Conservation (phyloP, 1,284 basidiomycete genomes). For the Microbotryomycetes sp. region DNA sequence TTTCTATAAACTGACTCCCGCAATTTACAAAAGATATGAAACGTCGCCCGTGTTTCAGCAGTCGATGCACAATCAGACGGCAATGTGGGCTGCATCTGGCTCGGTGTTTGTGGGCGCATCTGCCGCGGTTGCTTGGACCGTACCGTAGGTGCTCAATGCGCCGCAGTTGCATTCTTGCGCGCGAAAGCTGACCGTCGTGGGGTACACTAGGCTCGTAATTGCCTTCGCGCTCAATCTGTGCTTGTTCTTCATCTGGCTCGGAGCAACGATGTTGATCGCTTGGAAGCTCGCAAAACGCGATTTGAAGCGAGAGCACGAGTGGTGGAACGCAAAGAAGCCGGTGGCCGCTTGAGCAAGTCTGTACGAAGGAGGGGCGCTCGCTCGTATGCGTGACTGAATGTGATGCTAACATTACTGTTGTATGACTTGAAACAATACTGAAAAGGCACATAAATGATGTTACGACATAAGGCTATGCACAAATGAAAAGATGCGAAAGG, state of each 20-base stretch:
- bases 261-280: neutral
- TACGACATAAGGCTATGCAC: neutral
- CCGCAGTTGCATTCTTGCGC: neutral
- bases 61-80: conserved; percentile 22
- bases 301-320: neutral
- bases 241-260: conserved; percentile 27
- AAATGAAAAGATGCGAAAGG: neutral
- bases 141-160: conserved; percentile 11
- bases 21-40: conserved; percentile 23
- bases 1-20: no score
- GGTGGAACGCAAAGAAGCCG: neutral
- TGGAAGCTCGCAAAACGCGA: neutral
- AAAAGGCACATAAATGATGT: neutral
- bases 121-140: conserved; percentile 25
- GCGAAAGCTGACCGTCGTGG: neutral
- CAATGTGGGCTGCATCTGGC: conserved; percentile 19
- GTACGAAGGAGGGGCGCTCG: no score
- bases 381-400: no score
- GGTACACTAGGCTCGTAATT: conserved; percentile 6
- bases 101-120: conserved; percentile 17
- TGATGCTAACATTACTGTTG: neutral
- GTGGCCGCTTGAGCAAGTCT: no score
- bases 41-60: conserved; percentile 30
- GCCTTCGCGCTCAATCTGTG: conserved; percentile 11
- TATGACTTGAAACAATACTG: neutral